Percentiles rank a stretch among this genome's conserved stretches.
phyloP scores from a whole-genome alignment of 805 yeast species.

The Saccharomycopsis selenospora region DNA sequence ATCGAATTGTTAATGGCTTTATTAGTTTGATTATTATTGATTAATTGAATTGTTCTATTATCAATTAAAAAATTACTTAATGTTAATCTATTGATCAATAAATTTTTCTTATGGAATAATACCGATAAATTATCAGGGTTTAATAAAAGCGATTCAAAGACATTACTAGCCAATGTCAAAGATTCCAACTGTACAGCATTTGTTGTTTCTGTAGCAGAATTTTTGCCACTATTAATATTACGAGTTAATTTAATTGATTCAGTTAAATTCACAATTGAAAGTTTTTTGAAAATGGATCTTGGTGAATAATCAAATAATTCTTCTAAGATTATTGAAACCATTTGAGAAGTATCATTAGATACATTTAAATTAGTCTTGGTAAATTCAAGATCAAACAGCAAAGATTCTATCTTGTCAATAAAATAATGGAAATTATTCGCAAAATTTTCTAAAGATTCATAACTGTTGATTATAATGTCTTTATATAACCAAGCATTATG shows the following conservation, averaged over 20 bases:
- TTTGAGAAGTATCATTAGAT: too few relatives aligned
- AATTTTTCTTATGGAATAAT: neutral
- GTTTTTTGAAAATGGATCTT: too few relatives aligned
- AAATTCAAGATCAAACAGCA: neutral
- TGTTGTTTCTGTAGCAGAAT: too few relatives aligned
- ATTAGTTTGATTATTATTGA: neutral
- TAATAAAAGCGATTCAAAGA: neutral
- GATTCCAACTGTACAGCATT: neutral
- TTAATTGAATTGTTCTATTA: neutral
- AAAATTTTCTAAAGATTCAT: neutral
- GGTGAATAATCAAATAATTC: too few relatives aligned
- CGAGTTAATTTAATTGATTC: too few relatives aligned
- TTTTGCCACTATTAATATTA: too few relatives aligned
- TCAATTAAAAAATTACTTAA: neutral
- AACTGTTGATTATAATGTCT: neutral
- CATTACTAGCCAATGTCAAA: neutral
- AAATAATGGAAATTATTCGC: neutral
- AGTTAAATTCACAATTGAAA: too few relatives aligned
- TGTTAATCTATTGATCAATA: neutral
- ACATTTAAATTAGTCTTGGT: neutral
- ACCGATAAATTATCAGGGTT: neutral
- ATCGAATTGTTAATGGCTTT: too few relatives aligned
- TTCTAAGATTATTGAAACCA: too few relatives aligned
- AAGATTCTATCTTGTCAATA: neutral
- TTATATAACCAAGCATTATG: neutral